Base-by-base conservation (phyloP, 352 stramenopile genomes). In the Phytopythium montanum region DNA sequence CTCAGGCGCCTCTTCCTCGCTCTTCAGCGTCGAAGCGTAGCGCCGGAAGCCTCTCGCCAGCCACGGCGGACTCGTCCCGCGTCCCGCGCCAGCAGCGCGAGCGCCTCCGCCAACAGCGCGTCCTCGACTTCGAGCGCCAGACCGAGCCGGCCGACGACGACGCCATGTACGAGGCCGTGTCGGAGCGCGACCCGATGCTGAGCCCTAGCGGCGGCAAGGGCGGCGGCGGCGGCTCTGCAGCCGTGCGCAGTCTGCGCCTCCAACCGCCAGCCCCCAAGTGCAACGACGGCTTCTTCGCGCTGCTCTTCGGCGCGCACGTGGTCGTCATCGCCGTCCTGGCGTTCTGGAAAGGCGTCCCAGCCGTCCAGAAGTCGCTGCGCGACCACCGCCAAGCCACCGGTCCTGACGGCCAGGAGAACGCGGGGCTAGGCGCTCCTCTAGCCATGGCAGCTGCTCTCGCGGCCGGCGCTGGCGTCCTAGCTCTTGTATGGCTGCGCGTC, bases 121-220 rank as follows among this genome's bases (percentile, higher is more conserved):
- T 16, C 14, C 49, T 34, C 28, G 29, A 54, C 28, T 19, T 21
- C 41, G 49, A 56, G 31, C 51, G 51, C 19, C 29, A 33, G n/a
- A 4, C 44, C 6, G 31, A 56, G 7, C 31, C 29, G 31, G 18
- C 44, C 33, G 48, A 65, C 16, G 56, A 51, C 19, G 70, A 66
- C 46, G 62, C 71, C 64, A 93, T 93, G 85, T 93, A 93, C 73
- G 65, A 87, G 36, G 70, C 72, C 25, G 71, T 86, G 54, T 76
- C 69, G 36, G 83, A 95, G 69, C 76, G 68, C 3, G 85, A 95
- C 25, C 85, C 85, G 18, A 95, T 95, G 83, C 81, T 95, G 61
- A 81, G 70, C 60, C 75, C 73, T 26, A 55, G 56, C 21, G 60
- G 61, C 34, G 73, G 70, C 64, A 74, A 79, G 14, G 66, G 66